Evolutionary conservation across 352 stramenopile genomes (phyloP).

Genomic region (Discostella stelligera): DNA sequence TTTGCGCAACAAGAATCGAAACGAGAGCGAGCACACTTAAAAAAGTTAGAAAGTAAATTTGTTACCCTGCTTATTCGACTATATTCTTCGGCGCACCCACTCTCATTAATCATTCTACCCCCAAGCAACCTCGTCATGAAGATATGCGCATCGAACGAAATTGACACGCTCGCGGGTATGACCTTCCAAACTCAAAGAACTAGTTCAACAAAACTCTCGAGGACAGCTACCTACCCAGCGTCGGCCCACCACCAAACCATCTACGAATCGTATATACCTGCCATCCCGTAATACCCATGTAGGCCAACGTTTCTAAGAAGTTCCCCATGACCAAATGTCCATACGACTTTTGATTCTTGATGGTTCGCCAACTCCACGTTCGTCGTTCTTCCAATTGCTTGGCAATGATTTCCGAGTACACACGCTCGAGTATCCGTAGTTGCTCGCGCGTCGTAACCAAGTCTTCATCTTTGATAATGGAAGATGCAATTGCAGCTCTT

Average conservation of each 20-base stretch:
- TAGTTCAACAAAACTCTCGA: no score
- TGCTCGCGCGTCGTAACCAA: slow-evolving; percentile 58
- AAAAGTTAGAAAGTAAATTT: no score
- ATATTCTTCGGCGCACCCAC: no score
- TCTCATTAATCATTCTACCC: no score
- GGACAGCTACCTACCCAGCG: slow-evolving; percentile 52
- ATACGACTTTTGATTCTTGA: slow-evolving; percentile 76
- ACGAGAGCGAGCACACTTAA: no score
- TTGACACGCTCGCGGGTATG: no score
- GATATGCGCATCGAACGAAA: no score
- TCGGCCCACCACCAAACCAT: slow-evolving; percentile 69
- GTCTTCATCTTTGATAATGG: slow-evolving; percentile 69
- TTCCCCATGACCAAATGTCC: slow-evolving; percentile 72
- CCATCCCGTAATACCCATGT: slow-evolving; percentile 71
- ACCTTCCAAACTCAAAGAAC: neutral
- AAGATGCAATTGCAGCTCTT: slow-evolving; percentile 34
- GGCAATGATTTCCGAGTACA: slow-evolving; percentile 68
- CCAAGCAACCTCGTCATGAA: no score
- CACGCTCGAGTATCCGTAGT: slow-evolving; percentile 55
- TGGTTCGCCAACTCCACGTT: slow-evolving; percentile 53
- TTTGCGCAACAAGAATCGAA: neutral
- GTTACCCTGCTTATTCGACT: no score
- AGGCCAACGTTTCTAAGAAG: slow-evolving; percentile 72
- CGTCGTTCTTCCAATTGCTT: slow-evolving; percentile 71
- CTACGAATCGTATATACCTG: slow-evolving; percentile 78